Conservation (phyloP, 1,139 yeast genomes). For the Hyphopichia wangnamkhiaoensis region DNA sequence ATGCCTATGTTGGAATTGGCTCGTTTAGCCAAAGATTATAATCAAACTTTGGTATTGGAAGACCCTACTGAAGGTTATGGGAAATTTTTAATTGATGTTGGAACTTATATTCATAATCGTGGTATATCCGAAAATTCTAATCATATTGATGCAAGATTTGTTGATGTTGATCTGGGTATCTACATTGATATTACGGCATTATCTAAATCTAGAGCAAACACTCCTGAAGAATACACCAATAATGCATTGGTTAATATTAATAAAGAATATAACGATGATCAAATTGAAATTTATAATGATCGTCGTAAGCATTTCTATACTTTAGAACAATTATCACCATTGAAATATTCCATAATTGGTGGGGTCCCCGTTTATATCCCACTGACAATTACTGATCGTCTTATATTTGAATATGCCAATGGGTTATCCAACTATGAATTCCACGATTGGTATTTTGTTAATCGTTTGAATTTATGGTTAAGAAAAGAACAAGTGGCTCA, state of each 20-base stretch:
- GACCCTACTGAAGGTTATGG: slow-evolving; percentile 28
- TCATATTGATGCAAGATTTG: slow-evolving; percentile 28
- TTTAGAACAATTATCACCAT: slow-evolving; percentile 39
- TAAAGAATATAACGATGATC: slow-evolving; percentile 13
- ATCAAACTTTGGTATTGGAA: slow-evolving; percentile 46
- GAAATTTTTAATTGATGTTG: slow-evolving; percentile 25
- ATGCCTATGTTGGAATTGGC: slow-evolving; percentile 36
- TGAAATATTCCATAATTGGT: slow-evolving; percentile 22
- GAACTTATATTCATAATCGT: slow-evolving; percentile 25
- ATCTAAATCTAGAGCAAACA: slow-evolving; percentile 12
- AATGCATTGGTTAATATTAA: slow-evolving; percentile 16
- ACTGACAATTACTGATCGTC: slow-evolving; percentile 14
- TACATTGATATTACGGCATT: slow-evolving; percentile 29
- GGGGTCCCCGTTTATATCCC: slow-evolving; percentile 23
- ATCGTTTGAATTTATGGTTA: slow-evolving; percentile 31
- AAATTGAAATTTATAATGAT: slow-evolving; percentile 38
- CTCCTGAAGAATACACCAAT: slow-evolving; percentile 19
- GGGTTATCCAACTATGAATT: slow-evolving; percentile 14
- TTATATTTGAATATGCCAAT: slow-evolving; percentile 18
- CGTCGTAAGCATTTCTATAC: slow-evolving; percentile 48
- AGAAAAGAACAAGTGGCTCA: slow-evolving; percentile 8
- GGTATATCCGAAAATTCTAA: slow-evolving; percentile 20
- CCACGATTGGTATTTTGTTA: slow-evolving; percentile 29
- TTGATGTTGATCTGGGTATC: slow-evolving; percentile 29
- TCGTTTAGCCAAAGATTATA: slow-evolving; percentile 38